phyloP scores from a whole-genome alignment of 2,329 filamentous ascomycete genomes.

The Leptographium wingfieldii region DNA sequence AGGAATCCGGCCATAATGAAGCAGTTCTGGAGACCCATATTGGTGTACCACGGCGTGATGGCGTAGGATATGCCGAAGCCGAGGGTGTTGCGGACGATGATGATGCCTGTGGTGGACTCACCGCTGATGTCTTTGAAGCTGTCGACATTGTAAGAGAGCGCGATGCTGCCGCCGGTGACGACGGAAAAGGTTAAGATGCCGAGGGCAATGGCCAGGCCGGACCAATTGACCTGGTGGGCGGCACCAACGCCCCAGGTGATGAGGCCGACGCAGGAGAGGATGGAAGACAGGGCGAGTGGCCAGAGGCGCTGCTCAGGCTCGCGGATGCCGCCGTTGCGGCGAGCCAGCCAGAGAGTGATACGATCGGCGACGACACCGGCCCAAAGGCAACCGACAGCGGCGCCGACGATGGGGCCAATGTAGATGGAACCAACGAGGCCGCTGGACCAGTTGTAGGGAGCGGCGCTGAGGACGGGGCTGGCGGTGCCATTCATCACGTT shows the following conservation, averaged over 20 bases:
- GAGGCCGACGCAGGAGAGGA: conserved; percentile 20
- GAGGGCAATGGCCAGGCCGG: conserved; percentile 26
- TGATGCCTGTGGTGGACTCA: conserved; percentile 13
- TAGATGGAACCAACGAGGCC: conserved; percentile 13
- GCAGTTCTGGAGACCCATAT: conserved; percentile 19
- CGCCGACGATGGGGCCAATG: conserved; percentile 12
- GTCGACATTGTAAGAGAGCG: conserved; percentile 29
- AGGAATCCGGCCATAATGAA: conserved; percentile 21
- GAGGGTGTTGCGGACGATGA: conserved; percentile 17
- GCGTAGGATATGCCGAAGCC: conserved; percentile 19
- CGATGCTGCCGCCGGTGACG: conserved; percentile 25
- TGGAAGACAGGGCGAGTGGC: conserved; percentile 14
- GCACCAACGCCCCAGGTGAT: conserved; percentile 37
- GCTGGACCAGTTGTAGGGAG: conserved; percentile 15
- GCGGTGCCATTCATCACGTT: conserved; percentile 16
- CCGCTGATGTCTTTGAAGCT: conserved; percentile 21
- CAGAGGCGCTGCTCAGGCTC: conserved; percentile 19
- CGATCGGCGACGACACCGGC: conserved; percentile 13
- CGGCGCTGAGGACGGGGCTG: conserved; percentile 10
- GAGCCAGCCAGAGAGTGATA: conserved; percentile 20
- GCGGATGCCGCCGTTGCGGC: conserved; percentile 26
- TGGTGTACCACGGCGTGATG: conserved; percentile 23
- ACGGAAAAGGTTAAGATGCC: conserved; percentile 26
- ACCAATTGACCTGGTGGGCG: conserved; percentile 26
- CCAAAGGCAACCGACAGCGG: conserved; percentile 12